Percentiles rank a stretch among this genome's conserved stretches.
These are phyloP conservation scores for Chalara sp. DNA, from an alignment of 2,329 filamentous ascomycete genomes.

Conservation along the genomic window DNA sequence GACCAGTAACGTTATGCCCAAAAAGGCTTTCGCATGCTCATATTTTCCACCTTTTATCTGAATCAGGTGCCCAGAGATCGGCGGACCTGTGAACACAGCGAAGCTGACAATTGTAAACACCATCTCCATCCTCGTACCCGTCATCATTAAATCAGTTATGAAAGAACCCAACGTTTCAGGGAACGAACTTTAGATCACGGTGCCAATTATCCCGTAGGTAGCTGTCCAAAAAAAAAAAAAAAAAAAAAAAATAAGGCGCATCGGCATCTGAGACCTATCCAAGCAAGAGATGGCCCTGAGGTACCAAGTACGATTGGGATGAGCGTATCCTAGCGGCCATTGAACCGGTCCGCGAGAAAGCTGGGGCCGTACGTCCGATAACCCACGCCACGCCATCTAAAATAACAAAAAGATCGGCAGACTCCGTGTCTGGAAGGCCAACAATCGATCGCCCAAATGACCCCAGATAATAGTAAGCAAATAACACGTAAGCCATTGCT, in stretches of 20 bases:
- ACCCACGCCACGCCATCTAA: no score
- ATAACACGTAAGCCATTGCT: no score
- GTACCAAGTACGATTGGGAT: conserved; percentile 34
- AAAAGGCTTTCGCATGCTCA: conserved; percentile 44
- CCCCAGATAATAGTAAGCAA: no score
- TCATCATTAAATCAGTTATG: conserved; percentile 44
- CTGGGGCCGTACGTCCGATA: no score
- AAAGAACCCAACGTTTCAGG: conserved; percentile 43
- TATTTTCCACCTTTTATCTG: conserved; percentile 37
- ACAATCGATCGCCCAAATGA: no score
- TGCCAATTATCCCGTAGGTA: conserved; percentile 43
- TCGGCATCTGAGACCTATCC: conserved; percentile 39
- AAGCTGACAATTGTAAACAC: conserved; percentile 44
- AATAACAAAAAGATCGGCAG: no score
- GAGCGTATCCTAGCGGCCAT: conserved; percentile 46
- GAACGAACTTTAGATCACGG: conserved; percentile 45
- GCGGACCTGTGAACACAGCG: conserved; percentile 45
- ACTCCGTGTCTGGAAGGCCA: no score
- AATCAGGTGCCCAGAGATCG: conserved; percentile 47
- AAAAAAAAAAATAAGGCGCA: conserved; percentile 41
- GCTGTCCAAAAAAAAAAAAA: no score
- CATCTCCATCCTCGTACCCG: conserved; percentile 50
- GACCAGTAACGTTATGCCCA: conserved; percentile 36
- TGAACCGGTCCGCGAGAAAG: conserved; percentile 38
- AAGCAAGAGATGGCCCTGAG: conserved; percentile 34